Base-by-base conservation (phyloP, 805 yeast species). In the Kazachstania viticola region DNA sequence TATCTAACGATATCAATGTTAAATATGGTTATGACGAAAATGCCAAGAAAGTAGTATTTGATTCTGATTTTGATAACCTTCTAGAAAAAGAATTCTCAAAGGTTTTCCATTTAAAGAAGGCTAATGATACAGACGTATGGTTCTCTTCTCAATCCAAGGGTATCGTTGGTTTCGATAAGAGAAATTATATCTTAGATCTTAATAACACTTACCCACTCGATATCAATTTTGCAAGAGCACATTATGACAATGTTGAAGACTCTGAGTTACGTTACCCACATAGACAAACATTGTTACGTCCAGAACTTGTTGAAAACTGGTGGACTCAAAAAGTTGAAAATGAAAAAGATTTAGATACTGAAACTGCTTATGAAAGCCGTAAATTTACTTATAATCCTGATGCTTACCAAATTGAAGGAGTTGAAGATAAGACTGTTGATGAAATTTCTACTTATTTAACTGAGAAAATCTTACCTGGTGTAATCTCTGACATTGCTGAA, bases 241-340 rank as follows among this genome's bases (percentile, higher is more conserved):
- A 75, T 50, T 71, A 42, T 42, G 67, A 64, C 39, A 41, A 36
- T 13, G 60, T 54, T 3, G 39, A 53, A 5, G 65, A 55, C n/a
- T 48, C 49, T 23, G 56, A 61, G 4, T 53, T 56, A n/a, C 64
- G 73, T 9, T 87, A 85, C 51, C 95, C 95, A 13, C 95, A 84
- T 51, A 71, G 73, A 41, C 82, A 84, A 57, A 66, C 80, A 11
- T 69, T 80, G 17, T 49, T 88, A 28, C 76, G 97, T 60, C 75
- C 75, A 41, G 97, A 88, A 60, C 91, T 95, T 13, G 73, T 88
- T 29, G 88, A 77, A 44, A 82, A 76, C 45, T 88, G 95, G 95
- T 83, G 91, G 78, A 71, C 71, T 49, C 57, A 73, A 37, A 73
- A 77, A 49, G 68, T 79, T 3, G 70, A 79, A 12, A 63, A 29